Percentiles rank a stretch among this genome's conserved stretches.
Conservation (phyloP, 1,284 basidiomycete genomes). For the Heterobasidion occidentale region DNA sequence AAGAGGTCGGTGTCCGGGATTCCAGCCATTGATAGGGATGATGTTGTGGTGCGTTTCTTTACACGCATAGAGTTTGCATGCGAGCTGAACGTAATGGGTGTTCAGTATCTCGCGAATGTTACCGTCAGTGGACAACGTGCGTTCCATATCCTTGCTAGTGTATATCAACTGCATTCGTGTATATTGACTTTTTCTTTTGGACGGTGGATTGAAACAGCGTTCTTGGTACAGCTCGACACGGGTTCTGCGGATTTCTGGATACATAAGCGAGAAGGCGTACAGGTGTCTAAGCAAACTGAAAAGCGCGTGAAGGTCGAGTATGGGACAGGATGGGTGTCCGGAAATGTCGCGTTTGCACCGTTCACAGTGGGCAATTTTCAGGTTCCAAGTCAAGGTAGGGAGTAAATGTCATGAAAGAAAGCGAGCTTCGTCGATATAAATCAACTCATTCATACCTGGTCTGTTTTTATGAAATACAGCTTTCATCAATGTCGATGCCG, state of each 20-base stretch:
- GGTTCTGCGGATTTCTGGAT: background rate
- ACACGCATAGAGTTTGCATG: background rate
- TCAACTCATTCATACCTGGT: too few species aligned
- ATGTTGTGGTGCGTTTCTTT: background rate
- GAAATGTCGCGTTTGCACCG: background rate
- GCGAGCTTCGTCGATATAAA: too few species aligned
- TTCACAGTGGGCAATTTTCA: background rate
- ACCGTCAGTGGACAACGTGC: background rate
- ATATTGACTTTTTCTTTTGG: background rate
- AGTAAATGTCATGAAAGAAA: background rate
- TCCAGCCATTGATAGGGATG: background rate
- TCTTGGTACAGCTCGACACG: background rate
- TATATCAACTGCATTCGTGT: too few species aligned
- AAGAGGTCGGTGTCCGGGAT: background rate
- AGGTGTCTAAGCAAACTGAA: background rate
- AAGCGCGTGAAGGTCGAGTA: background rate
- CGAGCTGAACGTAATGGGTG: background rate
- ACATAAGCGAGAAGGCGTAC: background rate
- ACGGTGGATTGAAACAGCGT: background rate
- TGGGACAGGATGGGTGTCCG: background rate
- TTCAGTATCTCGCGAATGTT: background rate
- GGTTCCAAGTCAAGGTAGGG: background rate
- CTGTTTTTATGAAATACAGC: background rate
- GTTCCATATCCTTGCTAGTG: background rate
- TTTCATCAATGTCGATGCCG: background rate